Conservation (phyloP, 2,329 filamentous ascomycete species). For the Talaromyces sp. region DNA sequence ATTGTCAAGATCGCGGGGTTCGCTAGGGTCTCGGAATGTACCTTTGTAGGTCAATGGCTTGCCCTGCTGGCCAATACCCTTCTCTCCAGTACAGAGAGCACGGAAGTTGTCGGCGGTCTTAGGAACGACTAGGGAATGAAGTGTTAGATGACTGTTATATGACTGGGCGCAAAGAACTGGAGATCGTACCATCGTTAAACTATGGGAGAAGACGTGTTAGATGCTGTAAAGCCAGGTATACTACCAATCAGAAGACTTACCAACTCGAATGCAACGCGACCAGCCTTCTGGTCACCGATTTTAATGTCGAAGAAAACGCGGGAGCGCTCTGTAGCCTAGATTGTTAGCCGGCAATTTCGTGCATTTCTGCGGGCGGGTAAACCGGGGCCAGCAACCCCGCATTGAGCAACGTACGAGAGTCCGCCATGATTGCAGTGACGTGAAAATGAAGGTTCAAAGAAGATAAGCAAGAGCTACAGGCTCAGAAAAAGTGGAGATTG, state of each 20-base stretch:
- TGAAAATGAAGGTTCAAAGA: conserved; percentile 1
- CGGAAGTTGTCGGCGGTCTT: conserved; percentile 98
- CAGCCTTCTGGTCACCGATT: conserved; percentile 72
- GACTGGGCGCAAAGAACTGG: conserved; percentile 1
- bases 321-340: conserved; percentile 58
- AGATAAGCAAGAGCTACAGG: conserved; percentile 4
- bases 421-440: conserved; percentile 34
- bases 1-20: background rate
- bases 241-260: conserved; percentile 47
- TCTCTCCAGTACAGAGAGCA: conserved; percentile 90
- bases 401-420: conserved; percentile 36
- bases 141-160: conserved; percentile 5
- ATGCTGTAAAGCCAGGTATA: conserved; percentile 7
- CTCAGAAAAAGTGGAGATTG: conserved; percentile 6
- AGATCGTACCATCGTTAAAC: conserved; percentile 52
- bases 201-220: conserved; percentile 31
- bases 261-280: conserved; percentile 85
- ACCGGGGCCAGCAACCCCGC: conserved; percentile 27
- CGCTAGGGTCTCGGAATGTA: conserved; percentile 24
- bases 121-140: conserved; percentile 65
- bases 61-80: conserved; percentile 77
- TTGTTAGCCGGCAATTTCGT: conserved; percentile 12
- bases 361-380: conserved; percentile 12
- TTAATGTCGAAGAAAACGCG: conserved; percentile 93
- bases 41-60: conserved; percentile 90